phyloP scores from a whole-genome alignment of 139 green algal species.

The Chlorella sp. region DNA sequence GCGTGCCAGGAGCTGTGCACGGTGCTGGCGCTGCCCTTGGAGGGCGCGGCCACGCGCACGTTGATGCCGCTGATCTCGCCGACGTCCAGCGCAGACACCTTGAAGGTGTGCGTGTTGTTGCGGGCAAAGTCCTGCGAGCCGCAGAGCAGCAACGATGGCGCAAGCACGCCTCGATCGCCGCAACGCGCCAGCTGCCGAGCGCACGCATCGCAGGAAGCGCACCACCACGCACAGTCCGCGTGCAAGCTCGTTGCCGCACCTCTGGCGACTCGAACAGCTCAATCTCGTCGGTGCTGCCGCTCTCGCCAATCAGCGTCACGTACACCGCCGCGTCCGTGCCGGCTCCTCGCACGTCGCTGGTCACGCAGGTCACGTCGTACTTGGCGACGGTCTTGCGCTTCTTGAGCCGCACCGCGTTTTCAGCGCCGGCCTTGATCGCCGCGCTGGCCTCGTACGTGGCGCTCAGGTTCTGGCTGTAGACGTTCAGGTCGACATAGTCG shows the following conservation, averaged over 20 bases:
- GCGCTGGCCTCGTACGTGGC: not conserved
- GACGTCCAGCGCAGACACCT: not conserved
- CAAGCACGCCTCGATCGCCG: too few species aligned
- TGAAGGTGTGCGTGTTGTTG: slow-evolving; percentile 5
- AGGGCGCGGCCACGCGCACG: not conserved
- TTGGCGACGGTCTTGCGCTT: not conserved
- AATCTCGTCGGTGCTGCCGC: slow-evolving; percentile 13
- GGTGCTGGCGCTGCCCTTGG: not conserved
- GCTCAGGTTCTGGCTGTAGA: not conserved
- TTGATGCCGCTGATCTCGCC: not conserved
- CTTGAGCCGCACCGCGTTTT: not conserved
- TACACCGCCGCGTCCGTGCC: slow-evolving; percentile 11
- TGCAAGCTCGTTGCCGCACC: too few species aligned
- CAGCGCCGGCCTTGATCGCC: not conserved
- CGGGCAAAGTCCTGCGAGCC: not conserved
- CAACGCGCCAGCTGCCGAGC: too few species aligned
- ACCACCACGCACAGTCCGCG: too few species aligned
- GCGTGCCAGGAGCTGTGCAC: not conserved
- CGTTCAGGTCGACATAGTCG: slow-evolving; percentile 5
- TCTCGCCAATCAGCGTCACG: slow-evolving; percentile 6
- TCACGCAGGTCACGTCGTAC: slow-evolving; percentile 11
- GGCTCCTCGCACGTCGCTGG: not conserved
- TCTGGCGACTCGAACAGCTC: slow-evolving; percentile 2
- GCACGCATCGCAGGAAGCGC: too few species aligned
- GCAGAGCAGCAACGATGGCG: too few species aligned